Percentiles rank a stretch among this genome's conserved stretches.
phyloP scores from a whole-genome alignment of 768 basidiomycete genomes.

The Lentinula raphanica region DNA sequence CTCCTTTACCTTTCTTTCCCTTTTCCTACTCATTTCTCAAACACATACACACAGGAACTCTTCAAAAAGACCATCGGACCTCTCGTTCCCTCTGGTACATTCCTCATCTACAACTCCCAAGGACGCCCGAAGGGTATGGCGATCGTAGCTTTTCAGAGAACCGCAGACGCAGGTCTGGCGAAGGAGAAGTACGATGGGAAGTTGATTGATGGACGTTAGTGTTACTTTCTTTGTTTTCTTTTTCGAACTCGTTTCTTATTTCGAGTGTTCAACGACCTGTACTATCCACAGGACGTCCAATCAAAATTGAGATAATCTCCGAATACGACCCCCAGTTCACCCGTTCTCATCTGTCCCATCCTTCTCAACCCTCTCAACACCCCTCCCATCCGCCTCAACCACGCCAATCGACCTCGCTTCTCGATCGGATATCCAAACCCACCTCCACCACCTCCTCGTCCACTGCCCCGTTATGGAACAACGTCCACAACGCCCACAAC shows the following conservation, averaged over 20 bases:
- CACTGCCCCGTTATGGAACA: neutral
- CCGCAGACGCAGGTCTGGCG: conserved; percentile 59
- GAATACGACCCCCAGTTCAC: conserved; percentile 15
- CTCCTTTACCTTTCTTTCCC: neutral
- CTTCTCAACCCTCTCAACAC: neutral
- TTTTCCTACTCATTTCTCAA: neutral
- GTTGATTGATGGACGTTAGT: conserved; percentile 62
- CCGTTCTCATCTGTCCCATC: neutral
- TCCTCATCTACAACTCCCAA: conserved; percentile 71
- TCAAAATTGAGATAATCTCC: conserved; percentile 59
- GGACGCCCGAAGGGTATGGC: conserved; percentile 80
- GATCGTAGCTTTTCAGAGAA: conserved; percentile 58
- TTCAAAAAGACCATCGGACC: conserved; percentile 76
- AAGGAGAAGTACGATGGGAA: conserved; percentile 70
- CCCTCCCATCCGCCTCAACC: too few relatives aligned
- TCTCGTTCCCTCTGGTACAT: conserved; percentile 59
- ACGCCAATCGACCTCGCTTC: neutral
- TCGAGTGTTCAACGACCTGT: too few relatives aligned
- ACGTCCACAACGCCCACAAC: neutral
- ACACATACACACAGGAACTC: conserved; percentile 48
- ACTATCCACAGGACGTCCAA: conserved; percentile 49
- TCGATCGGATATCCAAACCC: neutral
- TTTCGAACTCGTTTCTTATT: too few relatives aligned
- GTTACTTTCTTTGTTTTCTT: neutral
- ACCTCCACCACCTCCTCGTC: neutral